Evolutionary conservation across 371 early-diverging fungal genomes (phyloP).

Genomic region (Mortierella sp.): DNA sequence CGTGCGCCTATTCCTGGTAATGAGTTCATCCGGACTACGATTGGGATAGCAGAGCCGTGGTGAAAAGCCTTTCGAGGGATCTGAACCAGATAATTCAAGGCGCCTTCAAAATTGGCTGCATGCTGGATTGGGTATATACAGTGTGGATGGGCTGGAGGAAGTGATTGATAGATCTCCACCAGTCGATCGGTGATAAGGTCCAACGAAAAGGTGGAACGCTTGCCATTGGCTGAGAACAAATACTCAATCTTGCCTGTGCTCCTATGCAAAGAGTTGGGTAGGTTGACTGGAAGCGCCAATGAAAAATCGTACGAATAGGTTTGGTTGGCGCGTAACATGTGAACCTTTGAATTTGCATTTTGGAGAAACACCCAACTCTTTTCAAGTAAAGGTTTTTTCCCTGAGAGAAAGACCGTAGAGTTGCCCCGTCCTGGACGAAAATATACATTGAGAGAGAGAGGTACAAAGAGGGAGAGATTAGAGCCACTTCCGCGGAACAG

Average conservation of each 20-base stretch:
- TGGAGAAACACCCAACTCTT: constrained; percentile 47
- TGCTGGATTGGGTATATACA: constrained; percentile 46
- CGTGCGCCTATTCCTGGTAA: constrained; percentile 17
- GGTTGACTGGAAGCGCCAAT: constrained; percentile 40
- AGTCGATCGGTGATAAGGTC: constrained; percentile 24
- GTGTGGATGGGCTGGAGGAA: constrained; percentile 45
- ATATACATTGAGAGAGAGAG: neutral
- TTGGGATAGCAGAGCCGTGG: constrained; percentile 42
- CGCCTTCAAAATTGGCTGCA: constrained; percentile 38
- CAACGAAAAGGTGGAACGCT: constrained; percentile 31
- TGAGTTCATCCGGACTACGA: constrained; percentile 31
- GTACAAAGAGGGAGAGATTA: neutral
- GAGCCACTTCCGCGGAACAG: neutral
- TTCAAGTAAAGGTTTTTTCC: constrained; percentile 45
- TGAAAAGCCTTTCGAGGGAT: constrained; percentile 47
- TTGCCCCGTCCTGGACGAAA: constrained; percentile 23
- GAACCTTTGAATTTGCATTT: constrained; percentile 26
- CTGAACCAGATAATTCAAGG: constrained; percentile 41
- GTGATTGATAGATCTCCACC: constrained; percentile 49
- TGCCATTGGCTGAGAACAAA: constrained; percentile 42
- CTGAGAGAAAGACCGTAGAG: constrained; percentile 21
- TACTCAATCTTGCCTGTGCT: constrained; percentile 45
- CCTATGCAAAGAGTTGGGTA: constrained; percentile 48
- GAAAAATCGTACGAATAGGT: constrained; percentile 46
- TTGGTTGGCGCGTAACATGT: constrained; percentile 44